Base-by-base conservation (phyloP, 2,329 filamentous ascomycete genomes). In the Daldinia eschscholtzii region DNA sequence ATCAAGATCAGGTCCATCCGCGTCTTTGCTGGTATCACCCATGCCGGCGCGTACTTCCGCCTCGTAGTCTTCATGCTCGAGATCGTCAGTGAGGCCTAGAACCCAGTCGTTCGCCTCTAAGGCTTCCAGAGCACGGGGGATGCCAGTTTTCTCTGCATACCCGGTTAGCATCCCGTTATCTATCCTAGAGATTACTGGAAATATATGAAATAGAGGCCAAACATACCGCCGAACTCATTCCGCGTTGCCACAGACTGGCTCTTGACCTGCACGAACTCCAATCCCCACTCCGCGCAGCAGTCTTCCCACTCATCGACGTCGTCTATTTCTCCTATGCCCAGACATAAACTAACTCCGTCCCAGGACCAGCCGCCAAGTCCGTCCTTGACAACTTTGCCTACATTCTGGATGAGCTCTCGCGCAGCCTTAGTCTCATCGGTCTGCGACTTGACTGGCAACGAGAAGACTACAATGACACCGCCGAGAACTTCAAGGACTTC, bases 91-190 rank as follows among this genome's bases (percentile, higher is more conserved):
- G n/a, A 68, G 67, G 6, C 59, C 70, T 59, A 80, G 78, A 1
- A 81, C 83, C 90, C 90, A 92, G 77, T 91, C 89, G 75, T 91
- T 92, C 15, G 88, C 82, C 74, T 91, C 85, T 13, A 92, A 78
- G 0, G 89, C 89, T 74, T 92, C 89, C 7, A 83, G 81, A 2
- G 88, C 83, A 9, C 90, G 83, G 0, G 86, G 81, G 41, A 91
- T 83, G 15, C 89, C 89, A 35, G 83, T 85, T 66, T 85, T 86
- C 77, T 91, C 89, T 88, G 65, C 1, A 9, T 18, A 18, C n/a
- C 2, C 6, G 7, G 35, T 72, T 15, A 71, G 59, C 35, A 1
- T 39, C 26, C 6, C 3, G 23, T 26, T 28, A 44, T 33, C 30
- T 7, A 28, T 15, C 20, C 56, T 53, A 2, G 7, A 35, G 6